These are phyloP conservation scores for Stagonosporopsis chrysanthemi DNA, from an alignment of 2,329 filamentous ascomycete genomes.

Conservation along the genomic window DNA sequence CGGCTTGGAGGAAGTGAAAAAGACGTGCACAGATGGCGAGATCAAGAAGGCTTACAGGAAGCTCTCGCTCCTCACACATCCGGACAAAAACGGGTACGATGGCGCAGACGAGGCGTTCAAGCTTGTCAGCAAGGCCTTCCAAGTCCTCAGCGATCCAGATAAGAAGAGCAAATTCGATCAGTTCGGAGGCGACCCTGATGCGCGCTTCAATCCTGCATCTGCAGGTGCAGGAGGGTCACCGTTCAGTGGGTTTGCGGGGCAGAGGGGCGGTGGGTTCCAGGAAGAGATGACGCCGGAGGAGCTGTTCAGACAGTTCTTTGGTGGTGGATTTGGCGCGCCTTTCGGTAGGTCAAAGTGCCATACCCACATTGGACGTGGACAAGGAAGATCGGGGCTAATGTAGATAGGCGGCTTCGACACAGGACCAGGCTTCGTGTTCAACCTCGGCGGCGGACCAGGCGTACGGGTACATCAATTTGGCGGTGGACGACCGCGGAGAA, in stretches of 20 bases:
- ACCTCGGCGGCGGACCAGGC: constrained; percentile 88
- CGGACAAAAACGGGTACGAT: constrained; percentile 97
- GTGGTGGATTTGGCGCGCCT: constrained; percentile 71
- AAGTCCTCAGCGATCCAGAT: constrained; percentile 89
- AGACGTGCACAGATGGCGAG: constrained; percentile 76
- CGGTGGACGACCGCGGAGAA: constrained; percentile 75
- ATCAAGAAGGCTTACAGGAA: constrained; percentile 99
- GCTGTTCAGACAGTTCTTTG: constrained; percentile 96
- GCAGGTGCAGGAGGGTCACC: constrained; percentile 59
- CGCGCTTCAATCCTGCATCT: constrained; percentile 73
- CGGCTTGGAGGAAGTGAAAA: constrained; percentile 69
- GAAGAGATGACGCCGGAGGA: constrained; percentile 96
- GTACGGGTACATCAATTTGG: constrained; percentile 96
- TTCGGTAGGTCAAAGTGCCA: constrained; percentile 62
- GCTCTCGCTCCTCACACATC: constrained; percentile 91
- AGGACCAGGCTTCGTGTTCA: constrained; percentile 92
- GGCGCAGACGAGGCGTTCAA: constrained; percentile 98
- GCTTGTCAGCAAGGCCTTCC: constrained; percentile 93
- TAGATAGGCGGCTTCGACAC: constrained; percentile 69
- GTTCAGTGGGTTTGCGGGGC: constrained; percentile 68
- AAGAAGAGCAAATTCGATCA: constrained; percentile 89
- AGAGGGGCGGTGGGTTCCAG: constrained; percentile 72
- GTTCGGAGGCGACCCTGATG: constrained; percentile 92
- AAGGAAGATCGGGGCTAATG: constrained; percentile 17
- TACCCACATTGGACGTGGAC: constrained; percentile 12